phyloP scores from a whole-genome alignment of 495 filamentous ascomycete species.

The Aeminium ludgeri region DNA sequence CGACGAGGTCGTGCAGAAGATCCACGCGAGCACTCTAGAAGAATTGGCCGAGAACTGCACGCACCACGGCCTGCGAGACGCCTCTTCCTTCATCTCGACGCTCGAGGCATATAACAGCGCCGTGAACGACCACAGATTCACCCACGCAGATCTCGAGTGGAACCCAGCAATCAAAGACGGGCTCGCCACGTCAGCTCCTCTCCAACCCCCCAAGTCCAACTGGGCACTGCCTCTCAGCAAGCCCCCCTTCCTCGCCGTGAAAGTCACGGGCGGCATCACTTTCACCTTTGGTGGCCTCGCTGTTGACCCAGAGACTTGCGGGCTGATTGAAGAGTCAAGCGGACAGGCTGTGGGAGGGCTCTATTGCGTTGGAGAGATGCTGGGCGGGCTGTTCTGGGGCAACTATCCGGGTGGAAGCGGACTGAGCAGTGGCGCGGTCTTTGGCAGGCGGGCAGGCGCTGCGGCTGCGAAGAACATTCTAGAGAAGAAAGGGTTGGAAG shows the following conservation, averaged over 20 bases:
- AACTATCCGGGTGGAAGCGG: constrained; percentile 51
- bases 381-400: constrained; percentile 44
- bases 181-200: constrained; percentile 28
- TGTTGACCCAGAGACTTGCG: constrained; percentile 31
- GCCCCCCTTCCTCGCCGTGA: constrained; percentile 40
- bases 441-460: constrained; percentile 36
- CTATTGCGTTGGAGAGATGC: constrained; percentile 43
- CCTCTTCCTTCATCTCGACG: constrained; percentile 29
- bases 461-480: constrained; percentile 28
- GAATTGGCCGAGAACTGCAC: constrained; percentile 35
- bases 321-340: constrained; percentile 30
- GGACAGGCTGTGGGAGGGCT: constrained; percentile 32
- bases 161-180: constrained; percentile 41
- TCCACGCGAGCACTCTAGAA: constrained; percentile 32
- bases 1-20: constrained; percentile 33
- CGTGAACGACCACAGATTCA: constrained; percentile 23
- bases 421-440: constrained; percentile 40
- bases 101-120: constrained; percentile 38
- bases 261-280: constrained; percentile 42
- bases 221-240: constrained; percentile 42
- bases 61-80: constrained; percentile 28
- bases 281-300: constrained; percentile 50
- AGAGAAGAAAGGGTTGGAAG: constrained; percentile 2
- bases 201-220: constrained; percentile 40
- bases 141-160: constrained; percentile 29